A percentile compares a stretch with the other conserved stretches of the same genome.
phyloP scores from a whole-genome alignment of 1,139 yeast genomes.

The Candida labiduridarum region DNA sequence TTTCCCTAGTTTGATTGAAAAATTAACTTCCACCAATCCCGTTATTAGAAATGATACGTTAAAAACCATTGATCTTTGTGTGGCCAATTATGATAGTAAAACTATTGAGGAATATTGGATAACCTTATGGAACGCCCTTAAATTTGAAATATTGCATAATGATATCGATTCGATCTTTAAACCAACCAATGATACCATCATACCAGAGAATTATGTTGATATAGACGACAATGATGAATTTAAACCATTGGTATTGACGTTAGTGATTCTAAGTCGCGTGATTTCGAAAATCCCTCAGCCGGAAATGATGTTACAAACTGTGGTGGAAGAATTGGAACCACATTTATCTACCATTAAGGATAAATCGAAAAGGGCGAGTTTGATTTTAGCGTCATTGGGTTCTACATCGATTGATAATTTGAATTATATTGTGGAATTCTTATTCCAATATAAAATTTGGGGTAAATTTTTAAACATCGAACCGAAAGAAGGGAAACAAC shows the following conservation, averaged over 20 bases:
- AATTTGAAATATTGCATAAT: conserved; percentile 82
- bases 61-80: conserved; percentile 59
- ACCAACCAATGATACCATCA: conserved; percentile 25
- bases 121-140: conserved; percentile 83
- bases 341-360: conserved; percentile 52
- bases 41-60: conserved; percentile 77
- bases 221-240: conserved; percentile 43
- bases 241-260: conserved; percentile 47
- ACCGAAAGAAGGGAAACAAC: conserved; percentile 16
- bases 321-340: conserved; percentile 59
- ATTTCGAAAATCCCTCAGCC: conserved; percentile 32
- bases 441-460: conserved; percentile 38
- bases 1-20: conserved; percentile 78
- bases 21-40: conserved; percentile 81
- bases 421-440: conserved; percentile 43
- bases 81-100: conserved; percentile 51
- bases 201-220: conserved; percentile 32
- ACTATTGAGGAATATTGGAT: conserved; percentile 63
- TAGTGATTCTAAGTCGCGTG: conserved; percentile 49
- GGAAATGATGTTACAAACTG: conserved; percentile 37
- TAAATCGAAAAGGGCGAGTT: conserved; percentile 62
- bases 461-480: conserved; percentile 38
- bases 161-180: conserved; percentile 43
- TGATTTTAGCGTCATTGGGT: conserved; percentile 61
- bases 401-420: conserved; percentile 39